phyloP scores from a whole-genome alignment of 441 rosid genomes.

The Iberis amara region DNA sequence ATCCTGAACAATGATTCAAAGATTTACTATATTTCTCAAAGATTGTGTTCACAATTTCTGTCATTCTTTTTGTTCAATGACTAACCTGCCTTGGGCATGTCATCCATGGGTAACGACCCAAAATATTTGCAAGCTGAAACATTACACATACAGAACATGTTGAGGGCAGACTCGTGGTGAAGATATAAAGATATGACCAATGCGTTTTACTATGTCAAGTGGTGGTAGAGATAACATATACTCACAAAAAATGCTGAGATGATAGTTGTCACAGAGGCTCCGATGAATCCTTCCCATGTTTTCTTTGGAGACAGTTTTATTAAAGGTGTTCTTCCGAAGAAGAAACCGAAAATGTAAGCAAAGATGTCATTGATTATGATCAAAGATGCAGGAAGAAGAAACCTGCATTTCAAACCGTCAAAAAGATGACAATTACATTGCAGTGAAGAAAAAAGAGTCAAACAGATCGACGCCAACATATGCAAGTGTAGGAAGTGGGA shows the following conservation, averaged over 20 bases:
- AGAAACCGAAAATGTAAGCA: constrained; percentile 85
- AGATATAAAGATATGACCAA: constrained; percentile 7
- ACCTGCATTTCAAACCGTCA: constrained; percentile 44
- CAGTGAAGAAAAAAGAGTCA: not conserved
- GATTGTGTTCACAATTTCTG: not conserved
- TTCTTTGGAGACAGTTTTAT: constrained; percentile 96
- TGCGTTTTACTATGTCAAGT: not conserved
- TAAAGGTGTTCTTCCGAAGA: constrained; percentile 88
- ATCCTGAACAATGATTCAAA: constrained; percentile 43
- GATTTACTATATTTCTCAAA: constrained; percentile 12
- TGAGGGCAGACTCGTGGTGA: not conserved
- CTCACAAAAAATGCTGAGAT: constrained; percentile 78
- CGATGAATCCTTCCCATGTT: constrained; percentile 94
- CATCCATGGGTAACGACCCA: constrained; percentile 86
- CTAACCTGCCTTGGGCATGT: constrained; percentile 91
- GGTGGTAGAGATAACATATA: constrained; percentile 13
- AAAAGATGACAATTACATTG: constrained; percentile 6
- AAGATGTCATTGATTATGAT: constrained; percentile 78
- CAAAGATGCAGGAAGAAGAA: constrained; percentile 91
- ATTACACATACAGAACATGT: constrained; percentile 14
- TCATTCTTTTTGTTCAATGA: not conserved
- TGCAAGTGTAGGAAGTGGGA: too few relatives aligned
- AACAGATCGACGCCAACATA: not conserved
- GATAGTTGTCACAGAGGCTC: constrained; percentile 81
- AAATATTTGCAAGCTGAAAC: constrained; percentile 74